Evolutionary conservation across 2,329 filamentous ascomycete species (phyloP).

Genomic region (Sporothrix euskadiensis): DNA sequence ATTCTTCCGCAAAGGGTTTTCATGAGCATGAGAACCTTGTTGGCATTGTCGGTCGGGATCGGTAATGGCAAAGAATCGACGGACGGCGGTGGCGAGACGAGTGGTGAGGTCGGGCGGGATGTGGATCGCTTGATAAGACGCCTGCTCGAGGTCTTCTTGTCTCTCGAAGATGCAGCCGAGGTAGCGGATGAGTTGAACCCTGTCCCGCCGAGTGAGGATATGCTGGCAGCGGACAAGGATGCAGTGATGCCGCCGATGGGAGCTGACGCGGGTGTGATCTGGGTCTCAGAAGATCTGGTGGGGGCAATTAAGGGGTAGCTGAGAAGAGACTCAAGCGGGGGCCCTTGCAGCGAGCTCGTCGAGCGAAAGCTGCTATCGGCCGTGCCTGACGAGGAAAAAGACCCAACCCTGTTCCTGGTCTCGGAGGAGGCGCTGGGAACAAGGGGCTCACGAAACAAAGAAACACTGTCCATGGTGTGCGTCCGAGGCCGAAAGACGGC

Average conservation of each 20-base stretch:
- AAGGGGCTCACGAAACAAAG: constrained; percentile 48
- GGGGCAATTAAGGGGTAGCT: constrained; percentile 44
- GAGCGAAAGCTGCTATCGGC: constrained; percentile 47
- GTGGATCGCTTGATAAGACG: constrained; percentile 58
- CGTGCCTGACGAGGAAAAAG: constrained; percentile 65
- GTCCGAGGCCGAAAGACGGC: constrained; percentile 54
- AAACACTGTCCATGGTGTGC: constrained; percentile 58
- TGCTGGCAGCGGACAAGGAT: constrained; percentile 28
- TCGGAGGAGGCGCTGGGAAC: constrained; percentile 46
- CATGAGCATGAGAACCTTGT: constrained; percentile 74
- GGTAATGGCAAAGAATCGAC: constrained; percentile 62
- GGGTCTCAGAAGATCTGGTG: constrained; percentile 42
- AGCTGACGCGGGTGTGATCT: constrained; percentile 36
- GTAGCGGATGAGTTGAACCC: background rate
- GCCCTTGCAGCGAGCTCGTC: constrained; percentile 43
- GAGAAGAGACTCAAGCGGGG: constrained; percentile 45
- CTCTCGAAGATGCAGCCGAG: constrained; percentile 30
- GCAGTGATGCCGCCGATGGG: constrained; percentile 20
- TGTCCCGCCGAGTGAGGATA: constrained; percentile 17
- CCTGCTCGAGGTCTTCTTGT: constrained; percentile 51
- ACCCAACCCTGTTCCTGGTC: constrained; percentile 66
- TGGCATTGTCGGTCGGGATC: constrained; percentile 66
- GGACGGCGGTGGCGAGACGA: constrained; percentile 55
- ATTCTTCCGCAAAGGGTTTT: constrained; percentile 75
- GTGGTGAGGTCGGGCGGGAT: constrained; percentile 60